phyloP scores from a whole-genome alignment of 2,329 filamentous ascomycete species.

The Magnaporthales sp. region DNA sequence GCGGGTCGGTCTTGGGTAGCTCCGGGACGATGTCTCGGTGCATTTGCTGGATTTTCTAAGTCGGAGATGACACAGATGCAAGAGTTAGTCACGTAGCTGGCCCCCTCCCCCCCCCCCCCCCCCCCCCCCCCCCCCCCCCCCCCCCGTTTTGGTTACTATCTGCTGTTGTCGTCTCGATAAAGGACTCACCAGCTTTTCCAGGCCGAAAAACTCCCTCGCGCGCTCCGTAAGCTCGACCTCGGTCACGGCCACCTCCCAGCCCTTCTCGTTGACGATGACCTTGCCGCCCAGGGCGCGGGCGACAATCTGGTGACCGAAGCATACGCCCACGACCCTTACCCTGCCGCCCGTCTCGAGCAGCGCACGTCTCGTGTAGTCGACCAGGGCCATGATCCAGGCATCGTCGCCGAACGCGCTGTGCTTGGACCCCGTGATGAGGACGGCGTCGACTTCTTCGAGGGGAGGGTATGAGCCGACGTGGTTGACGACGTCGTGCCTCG shows the following conservation, averaged over 20 bases:
- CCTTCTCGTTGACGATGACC: slow-evolving; percentile 56
- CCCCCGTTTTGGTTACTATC: no score
- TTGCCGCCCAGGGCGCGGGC: slow-evolving; percentile 60
- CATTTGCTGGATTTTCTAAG: slow-evolving; percentile 71
- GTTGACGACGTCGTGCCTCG: slow-evolving; percentile 62
- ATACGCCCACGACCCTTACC: slow-evolving; percentile 69
- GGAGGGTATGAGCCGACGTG: slow-evolving; percentile 58
- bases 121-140: no score
- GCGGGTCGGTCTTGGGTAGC: slow-evolving; percentile 52
- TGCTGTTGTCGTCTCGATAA: no score
- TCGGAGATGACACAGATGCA: not conserved
- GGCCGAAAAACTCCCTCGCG: slow-evolving; percentile 64
- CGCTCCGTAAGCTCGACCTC: slow-evolving; percentile 57
- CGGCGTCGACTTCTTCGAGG: slow-evolving; percentile 67
- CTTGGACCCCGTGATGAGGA: slow-evolving; percentile 72
- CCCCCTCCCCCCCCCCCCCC: no score
- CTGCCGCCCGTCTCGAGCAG: slow-evolving; percentile 46
- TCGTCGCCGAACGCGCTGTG: slow-evolving; percentile 65
- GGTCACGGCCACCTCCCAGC: slow-evolving; percentile 77
- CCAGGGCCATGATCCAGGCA: slow-evolving; percentile 68
- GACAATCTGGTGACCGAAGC: slow-evolving; percentile 83
- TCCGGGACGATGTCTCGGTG: slow-evolving; percentile 68
- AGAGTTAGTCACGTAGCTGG: not conserved
- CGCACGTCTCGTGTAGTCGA: slow-evolving; percentile 52
- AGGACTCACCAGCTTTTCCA: slow-evolving; percentile 45